phyloP scores from a whole-genome alignment of 495 filamentous ascomycete species.

The Apiosordaria backusii region DNA sequence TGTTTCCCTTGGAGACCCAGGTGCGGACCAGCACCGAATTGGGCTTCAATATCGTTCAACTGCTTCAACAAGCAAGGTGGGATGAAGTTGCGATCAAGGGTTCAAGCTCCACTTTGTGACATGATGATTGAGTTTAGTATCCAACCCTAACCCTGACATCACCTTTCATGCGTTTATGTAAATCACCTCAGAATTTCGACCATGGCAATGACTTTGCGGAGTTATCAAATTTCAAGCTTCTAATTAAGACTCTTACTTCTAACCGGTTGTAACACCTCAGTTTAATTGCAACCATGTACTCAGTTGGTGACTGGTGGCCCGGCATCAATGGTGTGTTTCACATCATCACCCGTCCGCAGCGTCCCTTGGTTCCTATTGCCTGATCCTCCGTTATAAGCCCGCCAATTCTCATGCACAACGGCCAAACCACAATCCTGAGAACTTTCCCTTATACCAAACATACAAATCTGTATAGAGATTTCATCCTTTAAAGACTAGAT shows the following conservation, averaged over 20 bases:
- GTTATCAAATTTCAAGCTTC: not conserved
- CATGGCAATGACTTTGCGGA: not conserved
- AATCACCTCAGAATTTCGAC: not conserved
- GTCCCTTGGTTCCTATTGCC: not conserved
- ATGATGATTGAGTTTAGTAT: not conserved
- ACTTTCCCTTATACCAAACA: not conserved
- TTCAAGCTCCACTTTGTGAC: slow-evolving; percentile 8
- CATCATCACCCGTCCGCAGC: not conserved
- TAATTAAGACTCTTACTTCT: too few relatives aligned
- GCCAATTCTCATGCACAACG: not conserved
- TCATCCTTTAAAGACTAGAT: not conserved
- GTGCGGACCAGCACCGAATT: not conserved
- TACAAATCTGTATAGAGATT: not conserved
- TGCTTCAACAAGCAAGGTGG: not conserved
- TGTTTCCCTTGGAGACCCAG: slow-evolving; percentile 2
- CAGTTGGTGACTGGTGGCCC: not conserved
- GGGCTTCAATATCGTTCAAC: not conserved
- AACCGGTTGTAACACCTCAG: too few relatives aligned
- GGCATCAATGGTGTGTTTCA: slow-evolving; percentile 5
- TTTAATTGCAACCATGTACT: not conserved
- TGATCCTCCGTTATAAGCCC: not conserved
- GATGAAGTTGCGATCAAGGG: not conserved
- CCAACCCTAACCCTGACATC: slow-evolving; percentile 15
- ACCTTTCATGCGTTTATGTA: not conserved
- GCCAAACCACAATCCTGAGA: not conserved